These are phyloP conservation scores for Colletotrichum destructivum DNA, from an alignment of 2,329 filamentous ascomycete genomes.

Conservation along the genomic window DNA sequence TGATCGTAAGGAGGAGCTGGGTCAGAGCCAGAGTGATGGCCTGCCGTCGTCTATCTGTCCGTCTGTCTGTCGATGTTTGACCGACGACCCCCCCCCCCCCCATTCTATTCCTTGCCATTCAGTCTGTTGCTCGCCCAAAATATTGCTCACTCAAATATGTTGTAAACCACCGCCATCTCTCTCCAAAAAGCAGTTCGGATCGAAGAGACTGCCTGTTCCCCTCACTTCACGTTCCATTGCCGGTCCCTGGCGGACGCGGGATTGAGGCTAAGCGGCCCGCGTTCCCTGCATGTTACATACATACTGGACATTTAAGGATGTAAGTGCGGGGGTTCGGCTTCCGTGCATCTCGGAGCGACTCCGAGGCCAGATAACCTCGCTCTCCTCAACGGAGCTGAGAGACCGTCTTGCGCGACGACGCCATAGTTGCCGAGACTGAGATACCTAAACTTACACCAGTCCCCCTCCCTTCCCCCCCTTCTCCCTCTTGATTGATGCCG, in stretches of 20 bases:
- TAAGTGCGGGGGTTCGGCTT: constrained; percentile 3
- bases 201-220: background rate
- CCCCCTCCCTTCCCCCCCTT: too few species aligned
- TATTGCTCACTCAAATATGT: background rate
- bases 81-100: background rate
- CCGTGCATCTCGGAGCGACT: constrained; percentile 8
- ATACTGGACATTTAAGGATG: constrained; percentile 20
- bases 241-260: background rate
- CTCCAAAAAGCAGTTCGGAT: background rate
- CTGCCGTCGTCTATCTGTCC: background rate
- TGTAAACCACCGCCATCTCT: background rate
- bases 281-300: constrained; percentile 21
- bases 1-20: background rate
- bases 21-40: background rate
- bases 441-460: too few species aligned
- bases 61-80: background rate
- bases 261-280: constrained; percentile 35
- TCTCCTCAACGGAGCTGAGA: background rate
- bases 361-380: constrained; percentile 8
- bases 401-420: background rate
- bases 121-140: background rate
- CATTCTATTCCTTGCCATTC: background rate
- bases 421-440: background rate
- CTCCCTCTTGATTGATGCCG: background rate
- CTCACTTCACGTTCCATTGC: background rate